phyloP scores from a whole-genome alignment of 78 protist genomes.

The Cavenderia fasciculata region DNA sequence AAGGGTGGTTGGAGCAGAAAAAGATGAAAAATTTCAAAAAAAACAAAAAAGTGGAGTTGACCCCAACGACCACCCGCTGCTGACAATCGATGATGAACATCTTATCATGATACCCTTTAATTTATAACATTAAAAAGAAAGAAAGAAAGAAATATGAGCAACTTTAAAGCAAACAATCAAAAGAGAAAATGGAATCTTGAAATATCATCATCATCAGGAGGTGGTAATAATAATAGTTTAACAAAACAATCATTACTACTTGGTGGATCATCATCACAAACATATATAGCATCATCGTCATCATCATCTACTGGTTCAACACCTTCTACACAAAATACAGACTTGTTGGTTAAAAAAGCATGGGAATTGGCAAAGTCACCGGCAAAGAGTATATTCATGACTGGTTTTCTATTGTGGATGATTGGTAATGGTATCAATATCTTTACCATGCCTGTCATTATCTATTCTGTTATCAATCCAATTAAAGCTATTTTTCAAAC shows the following conservation, averaged over 20 bases:
- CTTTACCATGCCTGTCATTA: conserved; percentile 66
- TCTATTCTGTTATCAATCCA: conserved; percentile 72
- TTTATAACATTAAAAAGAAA: not conserved
- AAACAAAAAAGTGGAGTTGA: no score
- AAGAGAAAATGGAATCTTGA: not conserved
- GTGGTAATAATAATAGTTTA: not conserved
- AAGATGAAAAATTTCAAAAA: no score
- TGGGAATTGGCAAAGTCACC: conserved; percentile 82
- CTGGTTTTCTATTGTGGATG: conserved; percentile 77
- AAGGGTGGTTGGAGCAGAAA: no score
- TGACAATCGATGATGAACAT: no score
- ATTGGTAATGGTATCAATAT: conserved; percentile 76
- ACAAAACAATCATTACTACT: not conserved
- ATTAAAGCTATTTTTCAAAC: conserved; percentile 70
- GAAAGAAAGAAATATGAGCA: not conserved
- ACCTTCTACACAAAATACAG: conserved; percentile 9
- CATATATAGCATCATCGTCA: not conserved
- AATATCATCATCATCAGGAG: not conserved
- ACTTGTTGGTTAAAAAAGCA: conserved; percentile 28
- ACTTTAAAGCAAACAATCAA: not conserved
- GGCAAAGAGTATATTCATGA: conserved; percentile 70
- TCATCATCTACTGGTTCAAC: not conserved
- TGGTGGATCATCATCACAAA: not conserved
- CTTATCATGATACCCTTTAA: no score
- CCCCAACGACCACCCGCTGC: no score